phyloP scores from a whole-genome alignment of 148 eudicot genomes.

The Polygonum aviculare region DNA sequence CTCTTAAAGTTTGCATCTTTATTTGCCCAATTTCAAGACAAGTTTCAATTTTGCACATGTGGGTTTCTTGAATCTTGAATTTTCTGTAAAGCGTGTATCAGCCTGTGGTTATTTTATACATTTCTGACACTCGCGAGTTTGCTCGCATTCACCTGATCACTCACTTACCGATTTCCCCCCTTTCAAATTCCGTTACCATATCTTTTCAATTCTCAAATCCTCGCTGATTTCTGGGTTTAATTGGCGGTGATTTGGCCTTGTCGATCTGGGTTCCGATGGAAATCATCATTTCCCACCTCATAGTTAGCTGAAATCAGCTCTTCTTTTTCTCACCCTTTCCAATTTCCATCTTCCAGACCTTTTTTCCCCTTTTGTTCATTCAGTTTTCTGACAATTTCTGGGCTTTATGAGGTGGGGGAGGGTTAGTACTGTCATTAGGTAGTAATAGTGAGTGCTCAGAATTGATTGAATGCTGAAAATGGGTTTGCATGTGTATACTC shows the following conservation, averaged over 20 bases:
- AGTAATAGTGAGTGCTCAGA: neutral
- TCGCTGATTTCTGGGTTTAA: neutral
- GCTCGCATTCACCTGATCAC: constrained; percentile 7
- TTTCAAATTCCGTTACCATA: neutral
- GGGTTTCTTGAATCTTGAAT: neutral
- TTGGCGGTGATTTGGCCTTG: neutral
- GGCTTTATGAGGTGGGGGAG: neutral
- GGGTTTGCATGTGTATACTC: constrained; percentile 4
- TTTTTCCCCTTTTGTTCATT: neutral
- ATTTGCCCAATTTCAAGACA: neutral
- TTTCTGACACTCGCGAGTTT: neutral
- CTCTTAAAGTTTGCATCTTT: neutral
- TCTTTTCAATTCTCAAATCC: neutral
- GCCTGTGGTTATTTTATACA: neutral
- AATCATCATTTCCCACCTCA: neutral
- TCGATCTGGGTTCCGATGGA: constrained; percentile 2
- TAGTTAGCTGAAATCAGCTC: neutral
- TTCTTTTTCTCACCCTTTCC: neutral
- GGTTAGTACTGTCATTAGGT: neutral
- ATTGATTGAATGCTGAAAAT: constrained; percentile 2
- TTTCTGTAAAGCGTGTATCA: neutral
- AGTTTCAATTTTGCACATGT: neutral
- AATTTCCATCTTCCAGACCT: neutral
- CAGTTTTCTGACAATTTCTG: neutral
- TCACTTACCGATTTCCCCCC: neutral